A percentile compares a stretch with the other conserved stretches of the same genome.
Evolutionary conservation across 805 yeast genomes (phyloP).

Genomic region (Lachancea thermotolerans): DNA sequence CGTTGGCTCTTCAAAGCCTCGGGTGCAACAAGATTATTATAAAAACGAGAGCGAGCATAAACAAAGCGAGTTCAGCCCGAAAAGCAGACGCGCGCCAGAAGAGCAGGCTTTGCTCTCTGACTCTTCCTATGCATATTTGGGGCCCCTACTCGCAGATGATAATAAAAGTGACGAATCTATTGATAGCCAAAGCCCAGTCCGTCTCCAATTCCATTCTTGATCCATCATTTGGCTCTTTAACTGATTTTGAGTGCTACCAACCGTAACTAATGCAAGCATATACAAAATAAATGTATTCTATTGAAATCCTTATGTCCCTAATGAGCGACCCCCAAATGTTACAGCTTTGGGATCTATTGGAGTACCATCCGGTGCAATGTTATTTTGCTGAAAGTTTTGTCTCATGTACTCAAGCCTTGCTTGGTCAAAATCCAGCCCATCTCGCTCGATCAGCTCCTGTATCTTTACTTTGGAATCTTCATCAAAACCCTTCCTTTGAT

Average conservation of each 20-base stretch:
- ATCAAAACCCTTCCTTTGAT: constrained; percentile 57
- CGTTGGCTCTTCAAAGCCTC: not conserved
- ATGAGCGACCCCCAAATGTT: constrained; percentile 31
- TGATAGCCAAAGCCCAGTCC: constrained; percentile 15
- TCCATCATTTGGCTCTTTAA: no score
- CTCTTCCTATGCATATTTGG: constrained; percentile 41
- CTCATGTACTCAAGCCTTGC: constrained; percentile 54
- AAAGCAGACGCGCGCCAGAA: not conserved
- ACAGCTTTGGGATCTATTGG: constrained; percentile 64
- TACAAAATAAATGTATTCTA: no score
- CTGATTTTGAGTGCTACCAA: no score
- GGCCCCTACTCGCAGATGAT: constrained; percentile 22
- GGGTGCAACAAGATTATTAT: not conserved
- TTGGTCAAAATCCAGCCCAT: constrained; percentile 53
- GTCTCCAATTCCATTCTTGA: constrained; percentile 12
- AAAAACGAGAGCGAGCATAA: not conserved
- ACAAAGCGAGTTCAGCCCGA: not conserved
- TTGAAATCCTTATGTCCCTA: no score
- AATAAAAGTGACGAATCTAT: constrained; percentile 9
- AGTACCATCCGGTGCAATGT: constrained; percentile 57
- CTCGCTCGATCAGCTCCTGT: constrained; percentile 45
- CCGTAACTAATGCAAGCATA: no score
- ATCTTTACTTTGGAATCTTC: constrained; percentile 46
- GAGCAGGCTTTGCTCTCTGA: constrained; percentile 23
- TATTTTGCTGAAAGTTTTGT: constrained; percentile 40